These are phyloP conservation scores for Endotrypanum monterogeii DNA, from an alignment of 208 protist genomes.

Conservation along the genomic window DNA sequence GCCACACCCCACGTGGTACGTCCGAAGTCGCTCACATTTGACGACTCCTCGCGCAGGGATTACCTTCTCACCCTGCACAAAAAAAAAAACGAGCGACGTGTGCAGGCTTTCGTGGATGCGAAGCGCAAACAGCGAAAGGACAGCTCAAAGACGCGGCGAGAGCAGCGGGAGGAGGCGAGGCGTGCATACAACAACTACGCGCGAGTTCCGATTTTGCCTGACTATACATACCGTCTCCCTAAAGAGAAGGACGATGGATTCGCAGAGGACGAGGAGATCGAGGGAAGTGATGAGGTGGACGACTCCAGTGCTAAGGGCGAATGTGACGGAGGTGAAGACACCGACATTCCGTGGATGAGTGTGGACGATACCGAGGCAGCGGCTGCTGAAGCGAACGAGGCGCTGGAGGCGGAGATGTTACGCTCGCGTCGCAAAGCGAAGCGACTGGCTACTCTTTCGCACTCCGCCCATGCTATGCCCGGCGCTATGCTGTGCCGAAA, in stretches of 20 bases:
- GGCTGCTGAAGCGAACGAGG: slow-evolving; percentile 12
- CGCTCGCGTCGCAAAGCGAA: slow-evolving; percentile 16
- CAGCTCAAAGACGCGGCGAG: slow-evolving; percentile 64
- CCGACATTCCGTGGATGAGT: slow-evolving; percentile 40
- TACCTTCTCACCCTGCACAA: slow-evolving; percentile 85
- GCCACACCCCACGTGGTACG: slow-evolving; percentile 9
- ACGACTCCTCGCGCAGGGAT: slow-evolving; percentile 56
- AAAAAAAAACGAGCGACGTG: slow-evolving; percentile 85
- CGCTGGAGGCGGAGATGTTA: slow-evolving; percentile 12
- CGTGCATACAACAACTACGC: slow-evolving; percentile 88
- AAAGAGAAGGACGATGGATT: slow-evolving; percentile 39
- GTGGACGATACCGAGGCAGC: slow-evolving; percentile 28
- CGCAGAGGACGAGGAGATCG: slow-evolving; percentile 27
- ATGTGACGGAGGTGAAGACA: slow-evolving; percentile 3
- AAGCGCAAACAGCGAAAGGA: slow-evolving; percentile 73
- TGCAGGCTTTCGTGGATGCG: slow-evolving; percentile 84
- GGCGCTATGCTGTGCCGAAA: slow-evolving; percentile 44
- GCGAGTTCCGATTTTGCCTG: slow-evolving; percentile 79
- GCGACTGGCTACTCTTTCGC: slow-evolving; percentile 29
- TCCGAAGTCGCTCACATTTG: slow-evolving; percentile 57
- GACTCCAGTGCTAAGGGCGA: slow-evolving; percentile 15
- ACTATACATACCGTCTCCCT: slow-evolving; percentile 84
- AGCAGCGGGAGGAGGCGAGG: slow-evolving; percentile 85
- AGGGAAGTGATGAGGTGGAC: slow-evolving; percentile 21
- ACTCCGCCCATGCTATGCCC: slow-evolving; percentile 68